phyloP scores from a whole-genome alignment of 441 rosid genomes.

The Brassica balearica region DNA sequence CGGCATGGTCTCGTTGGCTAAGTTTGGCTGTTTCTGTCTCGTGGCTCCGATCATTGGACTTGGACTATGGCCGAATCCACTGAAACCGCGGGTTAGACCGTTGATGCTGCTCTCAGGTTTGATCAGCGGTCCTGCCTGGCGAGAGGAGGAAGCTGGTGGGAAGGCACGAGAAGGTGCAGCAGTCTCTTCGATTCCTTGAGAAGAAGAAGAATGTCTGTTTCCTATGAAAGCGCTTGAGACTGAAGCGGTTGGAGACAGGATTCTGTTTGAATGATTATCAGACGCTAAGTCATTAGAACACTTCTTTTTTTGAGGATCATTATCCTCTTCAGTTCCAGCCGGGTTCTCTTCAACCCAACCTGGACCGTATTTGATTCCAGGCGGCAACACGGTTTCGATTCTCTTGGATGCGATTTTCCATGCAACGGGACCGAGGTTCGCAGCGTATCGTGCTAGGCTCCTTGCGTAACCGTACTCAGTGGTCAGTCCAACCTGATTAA shows the following conservation, averaged over 20 bases:
- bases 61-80: slow-evolving; percentile 36
- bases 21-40: slow-evolving; percentile 44
- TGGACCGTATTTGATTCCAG: slow-evolving; percentile 54
- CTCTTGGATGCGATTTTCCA: slow-evolving; percentile 64
- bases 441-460: slow-evolving; percentile 68
- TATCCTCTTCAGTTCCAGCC: slow-evolving; percentile 40
- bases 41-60: slow-evolving; percentile 40
- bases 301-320: slow-evolving; percentile 43
- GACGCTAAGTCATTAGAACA: slow-evolving; percentile 31
- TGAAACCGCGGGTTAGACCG: slow-evolving; percentile 47
- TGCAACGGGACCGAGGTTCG: slow-evolving; percentile 63
- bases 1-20: slow-evolving; percentile 39
- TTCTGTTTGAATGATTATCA: slow-evolving; percentile 47
- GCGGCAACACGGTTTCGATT: slow-evolving; percentile 54
- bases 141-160: slow-evolving; percentile 42
- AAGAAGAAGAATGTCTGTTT: slow-evolving; percentile 46
- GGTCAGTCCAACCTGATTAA: slow-evolving; percentile 69
- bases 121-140: slow-evolving; percentile 41
- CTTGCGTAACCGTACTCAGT: slow-evolving; percentile 72
- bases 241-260: slow-evolving; percentile 47
- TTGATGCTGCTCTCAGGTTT: slow-evolving; percentile 46
- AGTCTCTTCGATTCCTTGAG: slow-evolving; percentile 43
- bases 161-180: slow-evolving; percentile 29
- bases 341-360: slow-evolving; percentile 78
- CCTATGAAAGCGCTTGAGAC: slow-evolving; percentile 44